Percentiles rank a stretch among this genome's conserved stretches.
Conservation (phyloP, 768 basidiomycete genomes). For the Lyophyllum semitale region DNA sequence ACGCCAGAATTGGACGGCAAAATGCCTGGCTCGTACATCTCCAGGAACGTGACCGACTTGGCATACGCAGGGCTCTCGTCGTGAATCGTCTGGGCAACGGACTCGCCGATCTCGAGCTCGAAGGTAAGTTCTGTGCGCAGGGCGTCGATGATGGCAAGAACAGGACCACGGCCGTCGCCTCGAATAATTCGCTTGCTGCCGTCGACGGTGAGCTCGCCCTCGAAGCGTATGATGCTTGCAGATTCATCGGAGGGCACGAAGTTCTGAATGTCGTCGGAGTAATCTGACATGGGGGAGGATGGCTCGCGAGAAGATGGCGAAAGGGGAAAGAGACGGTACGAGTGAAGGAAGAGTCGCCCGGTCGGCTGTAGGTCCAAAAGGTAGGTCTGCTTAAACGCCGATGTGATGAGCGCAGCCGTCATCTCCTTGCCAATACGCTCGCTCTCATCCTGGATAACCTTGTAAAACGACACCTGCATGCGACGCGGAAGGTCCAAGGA, state of each 20-base stretch:
- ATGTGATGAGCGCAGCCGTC: constrained; percentile 74
- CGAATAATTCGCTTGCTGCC: constrained; percentile 63
- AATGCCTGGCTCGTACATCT: constrained; percentile 56
- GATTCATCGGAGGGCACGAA: constrained; percentile 12
- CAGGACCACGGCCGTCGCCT: constrained; percentile 80
- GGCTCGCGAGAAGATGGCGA: constrained; percentile 39
- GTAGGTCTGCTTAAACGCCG: constrained; percentile 68
- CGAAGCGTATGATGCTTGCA: constrained; percentile 45
- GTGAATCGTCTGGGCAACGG: constrained; percentile 68
- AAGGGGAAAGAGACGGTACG: constrained; percentile 58
- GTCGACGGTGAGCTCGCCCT: constrained; percentile 69
- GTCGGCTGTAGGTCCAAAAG: constrained; percentile 61
- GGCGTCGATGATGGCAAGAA: constrained; percentile 77
- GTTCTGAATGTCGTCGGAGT: constrained; percentile 51
- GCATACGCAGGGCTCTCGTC: constrained; percentile 27
- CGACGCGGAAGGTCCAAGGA: constrained; percentile 76
- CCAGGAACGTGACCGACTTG: constrained; percentile 77
- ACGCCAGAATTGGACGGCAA: constrained; percentile 53
- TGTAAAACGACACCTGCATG: constrained; percentile 83
- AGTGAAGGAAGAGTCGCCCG: constrained; percentile 65
- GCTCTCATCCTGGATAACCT: constrained; percentile 70
- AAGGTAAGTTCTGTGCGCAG: constrained; percentile 65
- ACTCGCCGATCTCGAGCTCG: constrained; percentile 69
- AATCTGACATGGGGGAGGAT: constrained; percentile 37
- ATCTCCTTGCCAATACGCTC: constrained; percentile 81